phyloP scores from a whole-genome alignment of 495 filamentous ascomycete species.

The Endocarpon pusillum region DNA sequence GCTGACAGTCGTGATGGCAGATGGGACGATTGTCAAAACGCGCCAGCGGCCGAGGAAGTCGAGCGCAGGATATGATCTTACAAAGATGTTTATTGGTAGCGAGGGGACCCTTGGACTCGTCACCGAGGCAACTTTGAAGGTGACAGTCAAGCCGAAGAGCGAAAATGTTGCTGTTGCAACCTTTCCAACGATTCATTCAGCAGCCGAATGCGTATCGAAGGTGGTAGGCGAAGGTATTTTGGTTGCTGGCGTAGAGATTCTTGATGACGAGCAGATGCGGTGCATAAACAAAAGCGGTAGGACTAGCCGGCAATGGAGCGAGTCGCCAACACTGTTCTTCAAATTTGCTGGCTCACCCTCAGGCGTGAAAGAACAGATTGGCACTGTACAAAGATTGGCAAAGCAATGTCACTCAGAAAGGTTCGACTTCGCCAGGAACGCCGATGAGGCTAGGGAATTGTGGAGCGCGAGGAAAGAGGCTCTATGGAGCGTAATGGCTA shows the following conservation, averaged over 20 bases:
- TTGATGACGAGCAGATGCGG: slow-evolving; percentile 50
- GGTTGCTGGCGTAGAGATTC: slow-evolving; percentile 45
- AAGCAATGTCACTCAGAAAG: slow-evolving; percentile 27
- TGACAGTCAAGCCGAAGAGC: slow-evolving; percentile 44
- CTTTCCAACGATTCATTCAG: slow-evolving; percentile 36
- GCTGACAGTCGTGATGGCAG: slow-evolving; percentile 45
- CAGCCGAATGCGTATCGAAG: slow-evolving; percentile 39
- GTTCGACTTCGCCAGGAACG: slow-evolving; percentile 43
- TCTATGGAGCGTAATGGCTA: slow-evolving; percentile 42
- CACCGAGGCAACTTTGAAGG: slow-evolving; percentile 45
- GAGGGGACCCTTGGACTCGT: slow-evolving; percentile 50
- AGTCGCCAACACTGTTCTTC: slow-evolving; percentile 47
- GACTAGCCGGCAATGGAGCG: slow-evolving; percentile 39
- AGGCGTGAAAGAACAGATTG: slow-evolving; percentile 41
- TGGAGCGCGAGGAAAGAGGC: slow-evolving; percentile 47
- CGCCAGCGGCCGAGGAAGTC: slow-evolving; percentile 46
- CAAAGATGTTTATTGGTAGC: slow-evolving; percentile 43
- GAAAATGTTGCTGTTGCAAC: slow-evolving; percentile 45
- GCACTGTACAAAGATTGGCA: slow-evolving; percentile 37
- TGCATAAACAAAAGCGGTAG: slow-evolving; percentile 42
- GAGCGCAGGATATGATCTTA: slow-evolving; percentile 51
- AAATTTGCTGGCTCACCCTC: slow-evolving; percentile 44
- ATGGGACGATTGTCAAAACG: slow-evolving; percentile 49
- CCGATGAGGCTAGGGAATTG: slow-evolving; percentile 37
- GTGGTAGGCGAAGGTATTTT: slow-evolving; percentile 45